phyloP scores from a whole-genome alignment of 73 alveolate genomes.

The Paramecium sonneborni region DNA sequence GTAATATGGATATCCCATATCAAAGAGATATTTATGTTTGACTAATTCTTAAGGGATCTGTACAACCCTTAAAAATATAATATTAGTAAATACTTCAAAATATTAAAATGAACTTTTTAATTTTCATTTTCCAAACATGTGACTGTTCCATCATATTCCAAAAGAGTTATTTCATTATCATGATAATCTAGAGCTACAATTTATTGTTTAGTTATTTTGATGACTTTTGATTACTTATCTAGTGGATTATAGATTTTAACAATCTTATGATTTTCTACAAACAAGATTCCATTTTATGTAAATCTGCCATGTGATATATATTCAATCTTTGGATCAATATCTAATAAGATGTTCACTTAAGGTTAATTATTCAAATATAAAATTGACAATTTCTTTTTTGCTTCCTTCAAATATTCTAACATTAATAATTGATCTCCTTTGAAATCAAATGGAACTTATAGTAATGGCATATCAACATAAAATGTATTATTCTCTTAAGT shows the following conservation, averaged over 20 bases:
- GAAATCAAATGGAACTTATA: constrained; percentile 45
- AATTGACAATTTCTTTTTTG: constrained; percentile 7
- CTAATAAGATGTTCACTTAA: neutral
- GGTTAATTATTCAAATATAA: neutral
- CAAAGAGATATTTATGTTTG: constrained; percentile 64
- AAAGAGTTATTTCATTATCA: neutral
- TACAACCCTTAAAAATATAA: neutral
- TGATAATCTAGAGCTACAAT: neutral
- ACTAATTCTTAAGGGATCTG: neutral
- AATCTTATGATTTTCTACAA: neutral
- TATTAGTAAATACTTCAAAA: neutral
- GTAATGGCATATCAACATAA: constrained; percentile 44
- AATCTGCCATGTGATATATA: neutral
- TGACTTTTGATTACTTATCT: neutral
- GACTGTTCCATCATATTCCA: neutral
- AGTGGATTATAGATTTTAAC: neutral
- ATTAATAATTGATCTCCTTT: constrained; percentile 17
- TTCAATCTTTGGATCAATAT: neutral
- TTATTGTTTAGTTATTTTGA: neutral
- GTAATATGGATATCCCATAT: constrained; percentile 68
- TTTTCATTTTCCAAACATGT: neutral
- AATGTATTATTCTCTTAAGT: neutral
- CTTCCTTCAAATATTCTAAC: constrained; percentile 57
- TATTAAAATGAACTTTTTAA: neutral
- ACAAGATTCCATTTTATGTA: neutral